Base-by-base conservation (phyloP, 106 monocot species). In the Dendrobium nobile region DNA sequence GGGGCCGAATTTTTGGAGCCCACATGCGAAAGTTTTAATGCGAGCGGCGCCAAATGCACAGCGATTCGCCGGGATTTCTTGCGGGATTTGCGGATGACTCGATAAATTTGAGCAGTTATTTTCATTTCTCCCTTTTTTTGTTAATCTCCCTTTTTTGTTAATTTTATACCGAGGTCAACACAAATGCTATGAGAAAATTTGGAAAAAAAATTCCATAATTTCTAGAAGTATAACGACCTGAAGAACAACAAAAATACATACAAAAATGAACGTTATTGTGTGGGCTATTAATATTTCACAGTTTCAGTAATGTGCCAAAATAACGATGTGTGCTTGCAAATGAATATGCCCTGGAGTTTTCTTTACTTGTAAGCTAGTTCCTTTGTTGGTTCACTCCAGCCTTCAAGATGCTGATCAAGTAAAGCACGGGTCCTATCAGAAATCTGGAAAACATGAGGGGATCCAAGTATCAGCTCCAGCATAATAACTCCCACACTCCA, bases 401-500 rank as follows among this genome's bases (percentile, higher is more conserved):
- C 93, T 81, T 93, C 91, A 85, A 96, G 95, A 75, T 87, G 93
- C 40, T 88, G 86, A 84, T 96, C 91, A 81, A 96, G 33, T 48
- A 96, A 74, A 78, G 84, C 91, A 79, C 89, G 91, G 4, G 88
- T 91, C 40, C 93, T 89, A 56, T 87, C 85, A 80, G 84, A 88
- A 58, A 93, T 91, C 85, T 93, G 85, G 55, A 96, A 96, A 84
- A 93, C 91, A 84, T 96, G 86, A 31, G 93, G 91, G 24, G 95
- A 85, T 80, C 95, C 95, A 78, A 91, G 56, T 42, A 96, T 91
- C 82, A 96, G 87, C 88, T 96, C 95, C 81, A 96, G 80, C 78
- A 96, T 93, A 55, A 96, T 82, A 40, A 96, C 95, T 77, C 95
- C 95, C 20, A 91, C 92, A 79, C 95, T 96, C 95, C 95, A 96